These are phyloP conservation scores for Crotalaria pallida DNA, from an alignment of 306 rosid species.

Conservation along the genomic window DNA sequence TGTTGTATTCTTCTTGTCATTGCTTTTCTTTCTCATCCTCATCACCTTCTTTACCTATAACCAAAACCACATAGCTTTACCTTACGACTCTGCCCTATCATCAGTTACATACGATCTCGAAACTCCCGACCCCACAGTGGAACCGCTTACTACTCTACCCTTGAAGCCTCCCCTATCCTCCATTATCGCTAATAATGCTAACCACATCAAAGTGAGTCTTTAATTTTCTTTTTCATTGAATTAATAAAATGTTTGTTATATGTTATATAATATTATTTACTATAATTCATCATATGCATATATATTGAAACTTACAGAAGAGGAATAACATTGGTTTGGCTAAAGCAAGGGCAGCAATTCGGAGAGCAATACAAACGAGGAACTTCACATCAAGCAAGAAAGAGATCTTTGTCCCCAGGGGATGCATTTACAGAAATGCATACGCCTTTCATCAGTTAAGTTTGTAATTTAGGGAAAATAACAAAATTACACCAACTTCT, in stretches of 20 bases:
- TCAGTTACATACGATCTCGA: not conserved
- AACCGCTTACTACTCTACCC: not conserved
- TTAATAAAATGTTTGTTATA: not conserved
- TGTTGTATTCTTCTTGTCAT: not conserved
- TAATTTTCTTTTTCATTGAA: not conserved
- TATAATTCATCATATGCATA: not conserved
- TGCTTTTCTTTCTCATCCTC: constrained; percentile 15
- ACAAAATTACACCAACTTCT: too few relatives aligned
- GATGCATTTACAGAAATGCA: constrained; percentile 53
- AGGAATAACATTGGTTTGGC: constrained; percentile 13
- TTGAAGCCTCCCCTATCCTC: not conserved
- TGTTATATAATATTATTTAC: not conserved
- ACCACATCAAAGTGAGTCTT: constrained; percentile 13
- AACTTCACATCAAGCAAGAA: constrained; percentile 40
- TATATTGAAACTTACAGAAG: too few relatives aligned
- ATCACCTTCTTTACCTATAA: not conserved
- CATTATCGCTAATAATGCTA: not conserved
- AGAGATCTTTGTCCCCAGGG: constrained; percentile 52
- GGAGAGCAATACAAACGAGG: constrained; percentile 18
- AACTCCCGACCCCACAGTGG: not conserved
- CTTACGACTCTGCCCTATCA: not conserved
- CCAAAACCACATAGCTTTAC: not conserved
- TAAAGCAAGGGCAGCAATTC: constrained; percentile 49
- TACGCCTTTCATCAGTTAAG: constrained; percentile 69
- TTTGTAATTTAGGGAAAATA: too few relatives aligned